These are phyloP conservation scores for Tolypocladium capitatum DNA, from an alignment of 2,329 filamentous ascomycete genomes.

Conservation along the genomic window DNA sequence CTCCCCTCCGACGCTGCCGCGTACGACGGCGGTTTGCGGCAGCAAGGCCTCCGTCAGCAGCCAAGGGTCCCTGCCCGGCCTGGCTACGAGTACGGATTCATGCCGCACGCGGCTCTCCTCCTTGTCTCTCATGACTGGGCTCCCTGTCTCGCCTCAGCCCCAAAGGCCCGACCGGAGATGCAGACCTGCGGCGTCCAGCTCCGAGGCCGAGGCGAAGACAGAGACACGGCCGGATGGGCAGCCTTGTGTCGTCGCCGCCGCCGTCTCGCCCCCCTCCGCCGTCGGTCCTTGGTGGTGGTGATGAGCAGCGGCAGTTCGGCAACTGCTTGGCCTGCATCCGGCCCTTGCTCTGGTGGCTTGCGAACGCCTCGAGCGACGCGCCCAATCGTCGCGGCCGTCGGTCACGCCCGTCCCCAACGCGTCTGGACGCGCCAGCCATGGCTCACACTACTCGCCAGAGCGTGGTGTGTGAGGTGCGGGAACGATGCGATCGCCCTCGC, in stretches of 20 bases:
- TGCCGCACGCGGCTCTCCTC: too few species aligned
- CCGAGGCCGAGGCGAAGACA: not conserved
- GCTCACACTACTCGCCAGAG: too few species aligned
- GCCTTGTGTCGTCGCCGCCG: not conserved
- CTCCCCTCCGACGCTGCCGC: not conserved
- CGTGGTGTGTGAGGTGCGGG: constrained; percentile 20
- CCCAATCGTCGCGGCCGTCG: too few species aligned
- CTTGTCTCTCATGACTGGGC: not conserved
- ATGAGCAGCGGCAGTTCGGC: not conserved
- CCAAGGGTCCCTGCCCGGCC: too few species aligned
- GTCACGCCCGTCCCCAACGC: too few species aligned
- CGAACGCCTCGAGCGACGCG: too few species aligned
- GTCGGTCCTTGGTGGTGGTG: not conserved
- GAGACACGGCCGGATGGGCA: not conserved
- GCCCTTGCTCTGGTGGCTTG: not conserved
- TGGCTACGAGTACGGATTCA: too few species aligned
- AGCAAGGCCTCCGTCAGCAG: too few species aligned
- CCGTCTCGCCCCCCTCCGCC: not conserved
- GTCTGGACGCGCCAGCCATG: too few species aligned
- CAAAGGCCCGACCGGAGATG: not conserved
- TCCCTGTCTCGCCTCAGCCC: not conserved
- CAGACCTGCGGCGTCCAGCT: not conserved
- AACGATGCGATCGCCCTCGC: constrained; percentile 18
- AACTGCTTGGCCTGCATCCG: not conserved
- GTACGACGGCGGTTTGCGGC: too few species aligned